phyloP scores from a whole-genome alignment of 2,329 filamentous ascomycete genomes.

The Fusarium sublunatum region DNA sequence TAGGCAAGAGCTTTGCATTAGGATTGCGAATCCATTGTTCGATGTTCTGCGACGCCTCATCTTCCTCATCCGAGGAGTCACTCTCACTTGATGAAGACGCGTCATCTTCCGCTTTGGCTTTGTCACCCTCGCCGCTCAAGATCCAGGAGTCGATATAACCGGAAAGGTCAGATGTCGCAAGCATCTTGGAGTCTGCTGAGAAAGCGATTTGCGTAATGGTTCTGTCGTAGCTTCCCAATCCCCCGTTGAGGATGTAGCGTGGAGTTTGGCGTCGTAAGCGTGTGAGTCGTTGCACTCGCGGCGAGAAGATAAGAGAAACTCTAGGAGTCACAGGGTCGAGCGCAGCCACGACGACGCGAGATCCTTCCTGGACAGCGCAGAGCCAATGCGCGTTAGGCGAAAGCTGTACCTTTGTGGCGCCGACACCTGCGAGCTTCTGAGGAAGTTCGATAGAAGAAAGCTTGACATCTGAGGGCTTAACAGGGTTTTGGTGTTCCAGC shows the following conservation, averaged over 20 bases:
- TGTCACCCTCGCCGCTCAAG: slow-evolving; percentile 61
- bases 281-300: slow-evolving; percentile 57
- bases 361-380: slow-evolving; percentile 70
- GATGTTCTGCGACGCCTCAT: slow-evolving; percentile 52
- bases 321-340: slow-evolving; percentile 38
- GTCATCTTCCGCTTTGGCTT: slow-evolving; percentile 51
- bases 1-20: slow-evolving; percentile 74
- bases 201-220: slow-evolving; percentile 81
- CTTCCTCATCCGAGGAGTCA: slow-evolving; percentile 58
- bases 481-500: slow-evolving; percentile 64
- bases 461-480: slow-evolving; percentile 69
- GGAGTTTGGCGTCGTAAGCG: slow-evolving; percentile 66
- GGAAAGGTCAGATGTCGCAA: slow-evolving; percentile 83
- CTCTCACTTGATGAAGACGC: slow-evolving; percentile 53
- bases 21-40: slow-evolving; percentile 82
- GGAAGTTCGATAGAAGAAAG: slow-evolving; percentile 78
- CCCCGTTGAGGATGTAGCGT: slow-evolving; percentile 69
- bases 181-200: slow-evolving; percentile 80
- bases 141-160: slow-evolving; percentile 92
- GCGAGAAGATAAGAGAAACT: slow-evolving; percentile 47
- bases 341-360: slow-evolving; percentile 62
- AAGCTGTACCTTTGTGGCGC: slow-evolving; percentile 76
- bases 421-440: slow-evolving; percentile 64
- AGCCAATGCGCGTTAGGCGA: slow-evolving; percentile 79
- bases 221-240: slow-evolving; percentile 80